phyloP scores from a whole-genome alignment of 768 basidiomycete species.

The Filobasidium wieringae region DNA sequence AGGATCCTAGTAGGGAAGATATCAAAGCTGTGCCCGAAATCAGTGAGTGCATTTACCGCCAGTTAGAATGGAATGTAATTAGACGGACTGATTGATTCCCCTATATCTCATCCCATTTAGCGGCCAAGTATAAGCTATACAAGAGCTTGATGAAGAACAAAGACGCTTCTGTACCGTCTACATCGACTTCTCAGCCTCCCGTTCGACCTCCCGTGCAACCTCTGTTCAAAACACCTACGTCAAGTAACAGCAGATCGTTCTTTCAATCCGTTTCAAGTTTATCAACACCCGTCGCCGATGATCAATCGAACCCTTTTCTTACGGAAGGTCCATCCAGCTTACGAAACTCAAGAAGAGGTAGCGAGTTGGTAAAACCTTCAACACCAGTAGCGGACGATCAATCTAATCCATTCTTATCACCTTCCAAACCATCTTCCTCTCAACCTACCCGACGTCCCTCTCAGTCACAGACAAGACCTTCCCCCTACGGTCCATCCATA shows the following conservation, averaged over 20 bases:
- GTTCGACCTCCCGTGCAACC: background rate
- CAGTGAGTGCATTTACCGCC: constrained; percentile 23
- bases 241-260: background rate
- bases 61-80: background rate
- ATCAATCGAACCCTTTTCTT: background rate
- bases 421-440: background rate
- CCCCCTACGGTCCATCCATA: background rate
- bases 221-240: background rate
- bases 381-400: background rate
- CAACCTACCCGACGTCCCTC: background rate
- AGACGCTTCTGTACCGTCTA: background rate
- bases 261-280: background rate
- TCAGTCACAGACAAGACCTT: background rate
- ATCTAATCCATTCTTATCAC: background rate
- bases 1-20: constrained; percentile 39
- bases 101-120: background rate
- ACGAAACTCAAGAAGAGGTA: background rate
- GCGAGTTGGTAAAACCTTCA: background rate
- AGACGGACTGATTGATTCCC: background rate
- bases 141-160: constrained; percentile 6
- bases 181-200: background rate
- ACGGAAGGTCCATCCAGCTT: too few relatives aligned
- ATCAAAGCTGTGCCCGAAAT: constrained; percentile 39
- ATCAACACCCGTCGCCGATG: background rate
- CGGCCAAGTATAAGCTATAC: constrained; percentile 11